Conservation (phyloP, 208 protist genomes). For the Wallacemonas sp. region DNA sequence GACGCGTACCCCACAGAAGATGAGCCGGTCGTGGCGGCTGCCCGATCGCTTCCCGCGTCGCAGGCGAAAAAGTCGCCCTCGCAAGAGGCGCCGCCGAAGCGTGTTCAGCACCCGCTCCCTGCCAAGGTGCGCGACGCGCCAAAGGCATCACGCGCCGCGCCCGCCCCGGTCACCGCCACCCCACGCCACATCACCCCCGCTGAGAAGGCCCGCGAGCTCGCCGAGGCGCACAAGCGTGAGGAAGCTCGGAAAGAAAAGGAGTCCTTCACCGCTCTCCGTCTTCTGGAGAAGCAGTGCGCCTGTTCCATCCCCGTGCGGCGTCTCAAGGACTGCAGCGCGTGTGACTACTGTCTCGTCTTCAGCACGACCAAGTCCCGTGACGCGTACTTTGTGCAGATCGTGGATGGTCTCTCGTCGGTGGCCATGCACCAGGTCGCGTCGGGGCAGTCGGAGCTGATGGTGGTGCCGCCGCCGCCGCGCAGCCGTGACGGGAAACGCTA, state of each 20-base stretch:
- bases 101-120: not conserved
- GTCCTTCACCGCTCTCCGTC: not conserved
- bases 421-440: constrained; percentile 14
- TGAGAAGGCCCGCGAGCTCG: constrained; percentile 12
- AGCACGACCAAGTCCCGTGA: constrained; percentile 20
- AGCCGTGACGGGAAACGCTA: constrained; percentile 7
- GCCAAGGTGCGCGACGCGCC: not conserved
- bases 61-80: not conserved
- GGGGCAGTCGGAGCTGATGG: constrained; percentile 23
- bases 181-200: not conserved
- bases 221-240: constrained; percentile 3
- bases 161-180: not conserved
- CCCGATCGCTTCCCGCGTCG: not conserved
- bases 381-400: constrained; percentile 21
- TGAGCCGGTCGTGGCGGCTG: not conserved
- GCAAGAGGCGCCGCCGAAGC: not conserved
- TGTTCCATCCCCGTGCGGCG: constrained; percentile 13
- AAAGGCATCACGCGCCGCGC: not conserved
- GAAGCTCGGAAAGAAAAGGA: constrained; percentile 13
- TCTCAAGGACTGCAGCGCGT: constrained; percentile 22
- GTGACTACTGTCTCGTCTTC: constrained; percentile 40
- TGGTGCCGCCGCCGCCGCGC: constrained; percentile 15
- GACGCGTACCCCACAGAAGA: constrained; percentile 6
- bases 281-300: constrained; percentile 15
- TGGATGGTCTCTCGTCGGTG: constrained; percentile 6